Evolutionary conservation across 73 alveolate genomes (phyloP), one percentile per base, ranked within the genome.

Genomic region (Blepharisma stoltei): DNA sequence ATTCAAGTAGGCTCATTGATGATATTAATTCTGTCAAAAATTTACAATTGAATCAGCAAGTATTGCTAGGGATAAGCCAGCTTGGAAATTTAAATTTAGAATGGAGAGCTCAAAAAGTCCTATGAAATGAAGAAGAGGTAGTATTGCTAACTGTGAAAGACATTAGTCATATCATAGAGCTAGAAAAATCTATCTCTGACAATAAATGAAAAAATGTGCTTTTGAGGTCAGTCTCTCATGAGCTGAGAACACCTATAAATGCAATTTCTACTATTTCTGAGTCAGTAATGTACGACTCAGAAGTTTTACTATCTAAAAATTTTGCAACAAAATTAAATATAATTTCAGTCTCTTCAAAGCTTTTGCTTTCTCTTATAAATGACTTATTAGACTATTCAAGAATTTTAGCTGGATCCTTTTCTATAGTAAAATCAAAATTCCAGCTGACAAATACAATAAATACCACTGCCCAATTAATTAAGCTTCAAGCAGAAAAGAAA

Each of bases 321-420:
- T 8, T 6, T 1, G 32, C 25, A 5, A 75, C 67, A 45, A 43
- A 14, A n/a, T 5, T 84, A 9, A 46, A 84, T 21, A 65, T 70
- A n/a, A 70, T 70, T 6, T 38, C 44, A 37, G n/a, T 46, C n/a
- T 84, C 91, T 9, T 67, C 54, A n/a, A 41, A 69, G 18, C 27
- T 83, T 21, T 54, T 83, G 14, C 41, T 80, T 27, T 43, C 20
- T 54, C 60, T 79, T 0, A 54, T 81, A 6, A 69, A 83, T 54
- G 91, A 83, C 50, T 78, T 83, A 7, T 37, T 83, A 6, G 91
- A 83, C 45, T 83, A 55, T 38, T 71, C 82, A 14, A 47, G 67
- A 46, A 67, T 83, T 6, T 44, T 55, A 38, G n/a, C 81, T 32
- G 83, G 88, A n/a, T 50, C 81, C 5, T 81, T 83, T 9, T 18